Percentiles rank a stretch among this genome's conserved stretches.
Conservation (phyloP, 495 filamentous ascomycete genomes). For the Penicillium ochrochloron region DNA sequence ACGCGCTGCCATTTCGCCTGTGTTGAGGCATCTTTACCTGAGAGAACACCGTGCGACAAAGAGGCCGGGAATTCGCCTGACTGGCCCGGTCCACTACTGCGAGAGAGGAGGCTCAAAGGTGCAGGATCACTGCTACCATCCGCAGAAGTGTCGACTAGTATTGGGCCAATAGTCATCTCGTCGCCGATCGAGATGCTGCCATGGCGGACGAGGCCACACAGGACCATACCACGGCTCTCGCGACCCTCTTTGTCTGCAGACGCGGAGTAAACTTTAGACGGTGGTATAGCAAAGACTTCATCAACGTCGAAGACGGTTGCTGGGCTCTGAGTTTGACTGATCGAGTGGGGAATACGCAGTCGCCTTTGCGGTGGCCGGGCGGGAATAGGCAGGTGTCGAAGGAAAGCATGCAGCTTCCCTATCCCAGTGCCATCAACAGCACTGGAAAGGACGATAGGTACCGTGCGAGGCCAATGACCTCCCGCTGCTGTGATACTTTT, state of each 20-base stretch:
- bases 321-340: conserved; percentile 42
- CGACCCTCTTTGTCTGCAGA: conserved; percentile 42
- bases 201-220: conserved; percentile 82
- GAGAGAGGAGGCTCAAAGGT: conserved; percentile 32
- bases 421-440: conserved; percentile 85
- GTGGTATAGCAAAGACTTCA: conserved; percentile 72
- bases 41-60: conserved; percentile 31
- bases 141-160: conserved; percentile 47
- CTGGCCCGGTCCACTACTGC: conserved; percentile 39
- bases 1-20: conserved; percentile 71
- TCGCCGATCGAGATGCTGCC: conserved; percentile 81
- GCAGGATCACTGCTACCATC: conserved; percentile 29
- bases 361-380: conserved; percentile 48
- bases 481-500: conserved; percentile 49
- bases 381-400: conserved; percentile 78
- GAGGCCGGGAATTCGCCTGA: conserved; percentile 44
- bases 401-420: conserved; percentile 76
- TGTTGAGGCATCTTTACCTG: conserved; percentile 33
- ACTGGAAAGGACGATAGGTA: conserved; percentile 89
- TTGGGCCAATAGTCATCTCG: conserved; percentile 78
- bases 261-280: conserved; percentile 51
- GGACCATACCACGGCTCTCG: conserved; percentile 62
- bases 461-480: conserved; percentile 54
- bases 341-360: conserved; percentile 23
- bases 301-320: conserved; percentile 81